Conservation (phyloP, 495 filamentous ascomycete species). For the Aspergillus cavernicola region DNA sequence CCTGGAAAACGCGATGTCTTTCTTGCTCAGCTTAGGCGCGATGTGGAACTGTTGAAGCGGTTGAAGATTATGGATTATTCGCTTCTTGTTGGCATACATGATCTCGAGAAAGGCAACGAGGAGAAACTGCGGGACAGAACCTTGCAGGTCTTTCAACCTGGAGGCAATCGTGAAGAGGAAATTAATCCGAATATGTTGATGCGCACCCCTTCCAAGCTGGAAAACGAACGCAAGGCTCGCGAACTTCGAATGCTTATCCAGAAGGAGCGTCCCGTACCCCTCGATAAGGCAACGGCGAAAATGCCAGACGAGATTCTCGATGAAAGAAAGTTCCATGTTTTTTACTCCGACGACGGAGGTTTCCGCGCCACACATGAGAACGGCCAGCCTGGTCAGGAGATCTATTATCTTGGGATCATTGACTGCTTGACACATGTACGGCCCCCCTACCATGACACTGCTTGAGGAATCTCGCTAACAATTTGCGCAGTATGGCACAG, state of each 20-base stretch:
- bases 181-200: constrained; percentile 61
- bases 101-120: constrained; percentile 82
- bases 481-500: constrained; percentile 64
- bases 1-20: constrained; percentile 81
- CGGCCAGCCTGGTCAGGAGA: constrained; percentile 77
- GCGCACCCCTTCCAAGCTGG: constrained; percentile 91
- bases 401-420: constrained; percentile 97
- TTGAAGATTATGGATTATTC: constrained; percentile 99
- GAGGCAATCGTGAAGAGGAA: constrained; percentile 61
- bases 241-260: constrained; percentile 91
- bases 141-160: constrained; percentile 91
- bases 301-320: constrained; percentile 87
- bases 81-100: constrained; percentile 90
- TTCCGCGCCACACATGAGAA: constrained; percentile 92
- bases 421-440: constrained; percentile 94
- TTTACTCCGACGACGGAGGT: constrained; percentile 92
- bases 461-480: background rate
- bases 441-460: constrained; percentile 12
- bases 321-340: constrained; percentile 65
- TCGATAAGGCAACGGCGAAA: constrained; percentile 74
- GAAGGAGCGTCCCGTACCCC: constrained; percentile 82
- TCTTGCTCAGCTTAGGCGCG: constrained; percentile 79
- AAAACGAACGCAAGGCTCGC: constrained; percentile 85
- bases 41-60: constrained; percentile 79
- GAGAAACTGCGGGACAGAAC: constrained; percentile 95